These are phyloP conservation scores for Fusarium caatingaense DNA, from an alignment of 2,329 filamentous ascomycete species.

Conservation along the genomic window DNA sequence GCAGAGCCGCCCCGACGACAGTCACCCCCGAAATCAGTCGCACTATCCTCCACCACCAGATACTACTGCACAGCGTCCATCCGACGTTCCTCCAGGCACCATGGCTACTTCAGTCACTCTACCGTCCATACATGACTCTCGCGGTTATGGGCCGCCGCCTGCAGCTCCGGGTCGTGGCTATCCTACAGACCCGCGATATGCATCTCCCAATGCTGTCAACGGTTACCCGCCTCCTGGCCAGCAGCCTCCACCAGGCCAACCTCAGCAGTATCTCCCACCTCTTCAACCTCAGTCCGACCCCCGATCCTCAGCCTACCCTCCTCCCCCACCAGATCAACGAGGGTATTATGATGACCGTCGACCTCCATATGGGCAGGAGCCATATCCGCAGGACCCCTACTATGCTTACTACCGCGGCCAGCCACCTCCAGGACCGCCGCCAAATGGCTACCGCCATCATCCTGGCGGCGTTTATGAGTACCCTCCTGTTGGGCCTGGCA, in stretches of 20 bases:
- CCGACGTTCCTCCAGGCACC: conserved; percentile 46
- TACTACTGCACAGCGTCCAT: conserved; percentile 52
- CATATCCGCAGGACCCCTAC: conserved; percentile 51
- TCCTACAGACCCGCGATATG: conserved; percentile 53
- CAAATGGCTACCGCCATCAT: conserved; percentile 48
- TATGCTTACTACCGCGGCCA: conserved; percentile 49
- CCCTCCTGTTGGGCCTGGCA: conserved; percentile 52
- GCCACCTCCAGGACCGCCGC: conserved; percentile 46
- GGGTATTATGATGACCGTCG: conserved; percentile 53
- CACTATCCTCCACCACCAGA: conserved; percentile 56
- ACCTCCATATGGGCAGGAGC: conserved; percentile 50
- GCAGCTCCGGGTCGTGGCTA: conserved; percentile 50
- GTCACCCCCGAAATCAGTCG: conserved; percentile 56
- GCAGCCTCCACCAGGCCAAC: conserved; percentile 43
- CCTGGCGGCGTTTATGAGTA: conserved; percentile 48
- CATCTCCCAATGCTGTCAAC: conserved; percentile 58
- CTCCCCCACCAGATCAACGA: conserved; percentile 55
- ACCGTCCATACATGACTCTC: conserved; percentile 63
- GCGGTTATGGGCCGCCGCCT: conserved; percentile 51
- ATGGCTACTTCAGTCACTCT: conserved; percentile 61
- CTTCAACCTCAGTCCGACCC: conserved; percentile 53
- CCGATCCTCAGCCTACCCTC: conserved; percentile 52
- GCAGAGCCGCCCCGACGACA: conserved; percentile 53
- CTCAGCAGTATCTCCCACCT: conserved; percentile 53
- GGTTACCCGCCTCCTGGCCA: conserved; percentile 58